A percentile compares a stretch with the other conserved stretches of the same genome.
Evolutionary conservation across 2,329 filamentous ascomycete species (phyloP).

Genomic region (Graphiopsis chlorocephala): DNA sequence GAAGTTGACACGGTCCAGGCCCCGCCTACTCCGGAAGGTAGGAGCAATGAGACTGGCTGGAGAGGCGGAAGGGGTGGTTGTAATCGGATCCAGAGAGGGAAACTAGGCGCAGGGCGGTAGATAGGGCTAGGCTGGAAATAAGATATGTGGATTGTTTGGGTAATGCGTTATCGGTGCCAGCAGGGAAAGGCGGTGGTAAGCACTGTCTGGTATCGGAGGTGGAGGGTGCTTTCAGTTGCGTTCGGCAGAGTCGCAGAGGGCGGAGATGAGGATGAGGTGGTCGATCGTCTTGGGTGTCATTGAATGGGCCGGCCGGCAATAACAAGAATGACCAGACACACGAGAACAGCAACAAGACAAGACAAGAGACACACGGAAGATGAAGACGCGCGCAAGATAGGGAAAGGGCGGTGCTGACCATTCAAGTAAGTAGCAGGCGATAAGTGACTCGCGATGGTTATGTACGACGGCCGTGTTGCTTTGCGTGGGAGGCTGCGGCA

Average conservation of each 20-base stretch:
- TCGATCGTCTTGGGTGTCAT: slow-evolving; percentile 37
- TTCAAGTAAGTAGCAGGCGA: slow-evolving; percentile 8
- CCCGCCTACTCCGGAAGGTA: slow-evolving; percentile 17
- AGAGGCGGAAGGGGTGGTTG: neutral
- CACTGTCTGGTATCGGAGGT: neutral
- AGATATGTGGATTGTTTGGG: slow-evolving; percentile 16
- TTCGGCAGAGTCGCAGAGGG: slow-evolving; percentile 30
- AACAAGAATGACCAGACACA: neutral
- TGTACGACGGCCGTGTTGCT: slow-evolving; percentile 1
- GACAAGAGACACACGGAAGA: neutral
- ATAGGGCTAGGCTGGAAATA: slow-evolving; percentile 15
- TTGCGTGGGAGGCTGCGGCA: slow-evolving; percentile 4
- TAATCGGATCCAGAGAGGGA: slow-evolving; percentile 2
- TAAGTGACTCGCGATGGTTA: slow-evolving; percentile 4
- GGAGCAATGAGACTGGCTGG: slow-evolving; percentile 16
- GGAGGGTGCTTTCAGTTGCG: slow-evolving; percentile 20
- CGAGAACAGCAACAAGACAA: neutral
- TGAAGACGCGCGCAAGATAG: neutral
- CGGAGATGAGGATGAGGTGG: slow-evolving; percentile 34
- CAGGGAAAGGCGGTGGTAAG: neutral
- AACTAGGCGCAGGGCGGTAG: slow-evolving; percentile 16
- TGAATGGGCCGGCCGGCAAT: slow-evolving; percentile 28
- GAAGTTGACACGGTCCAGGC: slow-evolving; percentile 17
- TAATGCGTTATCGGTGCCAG: slow-evolving; percentile 18
- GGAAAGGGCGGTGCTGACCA: neutral